Percentiles rank a stretch among this genome's conserved stretches.
phyloP scores from a whole-genome alignment of 2,329 filamentous ascomycete genomes.

The Pseudogymnoascus sp. region DNA sequence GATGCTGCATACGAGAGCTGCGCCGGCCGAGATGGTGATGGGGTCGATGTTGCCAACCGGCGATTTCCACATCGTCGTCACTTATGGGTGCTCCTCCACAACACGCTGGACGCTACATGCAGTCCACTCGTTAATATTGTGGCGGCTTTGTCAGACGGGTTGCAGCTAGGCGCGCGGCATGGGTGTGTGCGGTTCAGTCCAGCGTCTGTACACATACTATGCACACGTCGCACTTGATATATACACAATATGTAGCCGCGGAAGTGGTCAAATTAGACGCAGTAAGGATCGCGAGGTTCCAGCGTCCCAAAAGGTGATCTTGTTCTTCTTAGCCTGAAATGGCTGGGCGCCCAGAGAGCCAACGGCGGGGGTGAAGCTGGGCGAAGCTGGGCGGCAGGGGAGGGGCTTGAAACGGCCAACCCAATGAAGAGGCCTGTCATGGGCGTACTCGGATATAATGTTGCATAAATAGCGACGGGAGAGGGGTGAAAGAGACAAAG shows the following conservation, averaged over 20 bases:
- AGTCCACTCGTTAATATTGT: not conserved
- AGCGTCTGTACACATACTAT: not conserved
- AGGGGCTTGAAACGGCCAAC: not conserved
- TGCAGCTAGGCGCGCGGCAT: not conserved
- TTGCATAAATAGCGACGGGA: not conserved
- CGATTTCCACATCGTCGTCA: not conserved
- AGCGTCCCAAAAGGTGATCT: not conserved
- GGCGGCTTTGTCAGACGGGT: not conserved
- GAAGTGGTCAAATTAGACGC: not conserved
- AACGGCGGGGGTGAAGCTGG: not conserved
- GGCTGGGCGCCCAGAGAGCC: not conserved
- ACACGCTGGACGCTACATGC: not conserved
- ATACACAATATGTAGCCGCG: not conserved
- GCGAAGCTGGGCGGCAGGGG: not conserved
- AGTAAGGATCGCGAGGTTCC: not conserved
- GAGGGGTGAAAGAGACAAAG: not conserved
- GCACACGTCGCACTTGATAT: not conserved
- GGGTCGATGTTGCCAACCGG: not conserved
- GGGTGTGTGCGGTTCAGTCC: not conserved
- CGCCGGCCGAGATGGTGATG: constrained; percentile 17
- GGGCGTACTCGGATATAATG: not conserved
- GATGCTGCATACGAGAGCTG: constrained; percentile 24
- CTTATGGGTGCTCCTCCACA: not conserved
- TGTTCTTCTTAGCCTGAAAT: not conserved
- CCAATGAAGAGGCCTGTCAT: not conserved